Percentiles rank a stretch among this genome's conserved stretches.
Conservation (phyloP, 495 filamentous ascomycete genomes). For the Neurospora sp. region DNA sequence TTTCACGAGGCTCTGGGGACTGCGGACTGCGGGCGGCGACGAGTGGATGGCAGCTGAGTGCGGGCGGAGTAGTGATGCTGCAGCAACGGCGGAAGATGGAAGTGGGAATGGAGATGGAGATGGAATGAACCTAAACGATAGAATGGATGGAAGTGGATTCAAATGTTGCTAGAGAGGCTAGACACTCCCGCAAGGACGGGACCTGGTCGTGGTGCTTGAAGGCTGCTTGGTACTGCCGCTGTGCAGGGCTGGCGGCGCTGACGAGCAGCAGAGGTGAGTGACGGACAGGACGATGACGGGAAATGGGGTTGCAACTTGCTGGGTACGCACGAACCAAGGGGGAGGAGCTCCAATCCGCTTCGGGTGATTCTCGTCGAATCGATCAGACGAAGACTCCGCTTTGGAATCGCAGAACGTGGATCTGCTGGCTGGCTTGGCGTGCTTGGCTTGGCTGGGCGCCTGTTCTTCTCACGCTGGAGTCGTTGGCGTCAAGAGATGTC, state of each 20-base stretch:
- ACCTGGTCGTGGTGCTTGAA: no score
- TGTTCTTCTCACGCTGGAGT: neutral
- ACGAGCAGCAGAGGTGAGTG: neutral
- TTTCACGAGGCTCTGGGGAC: neutral
- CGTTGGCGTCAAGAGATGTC: neutral
- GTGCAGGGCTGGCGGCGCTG: neutral
- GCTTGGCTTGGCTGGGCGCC: neutral
- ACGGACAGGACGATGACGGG: neutral
- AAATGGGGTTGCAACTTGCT: neutral
- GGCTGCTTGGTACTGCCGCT: neutral
- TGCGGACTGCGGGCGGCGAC: neutral
- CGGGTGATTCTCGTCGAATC: neutral
- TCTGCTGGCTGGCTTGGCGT: neutral
- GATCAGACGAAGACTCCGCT: neutral
- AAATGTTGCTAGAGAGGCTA: neutral
- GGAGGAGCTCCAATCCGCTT: neutral
- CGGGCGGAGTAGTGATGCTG: neutral
- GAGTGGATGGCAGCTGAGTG: neutral
- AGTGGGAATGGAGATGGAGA: neutral
- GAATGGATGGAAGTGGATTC: neutral
- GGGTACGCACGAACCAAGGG: neutral
- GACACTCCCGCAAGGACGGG: neutral
- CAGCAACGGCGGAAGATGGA: neutral
- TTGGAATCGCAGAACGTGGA: neutral
- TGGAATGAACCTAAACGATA: neutral